Conservation (phyloP, 164 flowering plant species). For the Dillenia suffruticosa region DNA sequence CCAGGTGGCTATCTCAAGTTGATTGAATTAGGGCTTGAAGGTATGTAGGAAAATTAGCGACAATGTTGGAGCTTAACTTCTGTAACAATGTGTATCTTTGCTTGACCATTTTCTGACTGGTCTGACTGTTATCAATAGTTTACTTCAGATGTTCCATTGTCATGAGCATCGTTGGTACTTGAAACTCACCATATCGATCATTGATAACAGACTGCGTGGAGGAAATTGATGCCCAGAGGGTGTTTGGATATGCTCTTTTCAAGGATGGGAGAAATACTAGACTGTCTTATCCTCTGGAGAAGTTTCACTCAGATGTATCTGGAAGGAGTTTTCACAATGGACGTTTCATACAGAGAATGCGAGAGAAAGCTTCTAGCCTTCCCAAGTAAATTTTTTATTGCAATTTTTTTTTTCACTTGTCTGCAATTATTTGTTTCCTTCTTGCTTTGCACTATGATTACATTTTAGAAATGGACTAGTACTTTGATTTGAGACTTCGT, state of each 20-base stretch:
- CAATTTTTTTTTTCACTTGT: neutral
- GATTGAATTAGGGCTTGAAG: conserved; percentile 80
- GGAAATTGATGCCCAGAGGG: conserved; percentile 85
- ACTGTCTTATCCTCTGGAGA: conserved; percentile 82
- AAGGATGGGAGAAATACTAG: conserved; percentile 73
- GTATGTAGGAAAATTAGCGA: conserved; percentile 25
- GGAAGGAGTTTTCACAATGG: conserved; percentile 98
- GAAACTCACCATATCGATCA: no score
- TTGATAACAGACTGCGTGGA: conserved; percentile 76
- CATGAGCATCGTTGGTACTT: no score
- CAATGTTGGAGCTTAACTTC: no score
- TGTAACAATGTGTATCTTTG: no score
- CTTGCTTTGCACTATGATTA: no score
- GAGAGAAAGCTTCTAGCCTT: conserved; percentile 78
- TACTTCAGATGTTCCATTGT: no score
- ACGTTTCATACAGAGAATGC: conserved; percentile 86
- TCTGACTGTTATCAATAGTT: no score
- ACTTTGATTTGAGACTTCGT: neutral
- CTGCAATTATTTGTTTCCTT: no score
- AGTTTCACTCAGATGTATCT: conserved; percentile 77
- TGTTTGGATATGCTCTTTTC: conserved; percentile 90
- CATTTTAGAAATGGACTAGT: neutral
- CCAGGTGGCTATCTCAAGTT: conserved; percentile 96
- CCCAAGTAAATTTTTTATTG: conserved; percentile 48
- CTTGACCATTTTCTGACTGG: no score